Base-by-base conservation (phyloP, 768 basidiomycete species). In the Mycena belliarum region DNA sequence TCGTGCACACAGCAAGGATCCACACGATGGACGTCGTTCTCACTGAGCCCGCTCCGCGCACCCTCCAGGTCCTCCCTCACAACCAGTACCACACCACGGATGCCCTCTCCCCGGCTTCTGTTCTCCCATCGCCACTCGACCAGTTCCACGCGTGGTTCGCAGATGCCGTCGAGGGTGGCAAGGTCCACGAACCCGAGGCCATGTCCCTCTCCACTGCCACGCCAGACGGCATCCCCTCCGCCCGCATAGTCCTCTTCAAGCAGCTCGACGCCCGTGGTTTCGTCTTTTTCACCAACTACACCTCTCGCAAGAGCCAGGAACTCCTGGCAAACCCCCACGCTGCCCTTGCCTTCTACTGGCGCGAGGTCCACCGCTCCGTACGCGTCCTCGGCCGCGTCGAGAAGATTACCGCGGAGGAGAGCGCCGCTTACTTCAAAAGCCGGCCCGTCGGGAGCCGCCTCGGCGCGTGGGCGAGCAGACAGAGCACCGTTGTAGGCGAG, bases 241-340 rank as follows among this genome's bases (percentile, higher is more conserved):
- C 89, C 12, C 86, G 96, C 63, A 82, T 92, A 72, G 95, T 98
- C 53, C 86, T 98, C 57, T 85, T 98, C 68, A 97, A 95, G 73
- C 84, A 93, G 68, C 84, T 93, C 66, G 97, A 98, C 76, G 68
- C 79, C 28, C 84, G 79, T 52, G 97, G 97, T 49, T 98, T 98
- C 76, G 84, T 96, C 55, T 97, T 98, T 76, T 99, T 83, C 81
- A 98, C 96, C 29, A 99, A 99, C 75, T 98, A 98, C 76, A 83
- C 86, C 38, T 96, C 94, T 12, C 85, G 95, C 63, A 99, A 98
- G 75, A 94, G 93, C 4, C 69, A 74, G 40, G 97, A 98, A 70
- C 80, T 98, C 26, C 55, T 72, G 7, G 80, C 75, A 37, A 95
- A 95, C 68, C 91, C 92, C 0, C 77, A 87, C 69, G 94, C 89